A percentile compares a stretch with the other conserved stretches of the same genome.
These are phyloP conservation scores for Ehretia macrophylla DNA, from an alignment of 257 asterid species.

Conservation along the genomic window DNA sequence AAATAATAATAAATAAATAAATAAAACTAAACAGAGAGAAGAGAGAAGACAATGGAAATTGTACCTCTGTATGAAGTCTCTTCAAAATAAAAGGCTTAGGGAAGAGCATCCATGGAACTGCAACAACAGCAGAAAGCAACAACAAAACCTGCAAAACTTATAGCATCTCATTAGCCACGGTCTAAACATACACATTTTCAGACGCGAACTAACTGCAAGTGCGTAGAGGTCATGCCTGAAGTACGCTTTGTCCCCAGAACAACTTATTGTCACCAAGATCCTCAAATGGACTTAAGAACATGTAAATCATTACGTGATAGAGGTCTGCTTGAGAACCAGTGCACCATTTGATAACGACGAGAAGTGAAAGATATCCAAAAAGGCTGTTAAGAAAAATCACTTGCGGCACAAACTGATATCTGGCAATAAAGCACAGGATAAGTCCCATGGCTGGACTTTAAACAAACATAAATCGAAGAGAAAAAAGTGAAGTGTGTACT, in stretches of 20 bases:
- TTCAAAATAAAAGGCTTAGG: conserved; percentile 90
- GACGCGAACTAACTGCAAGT: conserved; percentile 2
- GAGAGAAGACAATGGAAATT: conserved; percentile 5
- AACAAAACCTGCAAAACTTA: conserved; percentile 54
- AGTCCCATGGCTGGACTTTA: not conserved
- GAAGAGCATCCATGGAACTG: conserved; percentile 99
- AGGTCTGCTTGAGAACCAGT: conserved; percentile 93
- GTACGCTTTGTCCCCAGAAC: conserved; percentile 82
- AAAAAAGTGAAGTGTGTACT: conserved; percentile 33
- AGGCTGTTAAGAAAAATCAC: conserved; percentile 85
- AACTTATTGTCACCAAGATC: conserved; percentile 74
- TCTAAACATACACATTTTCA: conserved; percentile 3
- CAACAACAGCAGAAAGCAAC: conserved; percentile 72
- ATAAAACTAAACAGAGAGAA: too few species aligned
- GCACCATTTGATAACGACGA: conserved; percentile 80
- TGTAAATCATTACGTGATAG: conserved; percentile 94
- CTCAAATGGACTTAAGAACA: conserved; percentile 95
- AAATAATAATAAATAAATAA: too few species aligned
- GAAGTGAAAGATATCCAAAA: conserved; percentile 89
- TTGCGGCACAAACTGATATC: conserved; percentile 96
- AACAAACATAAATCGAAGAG: conserved; percentile 12
- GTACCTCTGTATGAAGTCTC: conserved; percentile 79
- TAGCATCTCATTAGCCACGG: not conserved
- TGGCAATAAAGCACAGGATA: conserved; percentile 20
- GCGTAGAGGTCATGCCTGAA: conserved; percentile 52